Evolutionary conservation across 202 grass and related monocot genomes (phyloP).

Genomic region (Sporobolus alterniflorus): DNA sequence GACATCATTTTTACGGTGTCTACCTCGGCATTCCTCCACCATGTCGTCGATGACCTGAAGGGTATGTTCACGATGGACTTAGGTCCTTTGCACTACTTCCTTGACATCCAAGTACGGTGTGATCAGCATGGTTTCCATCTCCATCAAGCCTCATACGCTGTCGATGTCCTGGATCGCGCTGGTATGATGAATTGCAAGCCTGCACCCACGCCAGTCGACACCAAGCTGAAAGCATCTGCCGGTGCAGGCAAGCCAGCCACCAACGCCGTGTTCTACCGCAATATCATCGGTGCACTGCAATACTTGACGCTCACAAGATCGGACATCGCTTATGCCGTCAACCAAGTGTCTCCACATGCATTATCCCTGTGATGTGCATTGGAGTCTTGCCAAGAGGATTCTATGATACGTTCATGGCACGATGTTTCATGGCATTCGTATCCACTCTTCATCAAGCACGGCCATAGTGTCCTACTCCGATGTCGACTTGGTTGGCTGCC

Average conservation of each 20-base stretch:
- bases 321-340: not conserved
- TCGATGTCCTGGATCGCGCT: not conserved
- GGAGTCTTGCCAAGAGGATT: not conserved
- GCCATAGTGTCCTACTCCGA: too few species aligned
- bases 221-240: not conserved
- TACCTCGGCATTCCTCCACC: not conserved
- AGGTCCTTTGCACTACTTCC: not conserved
- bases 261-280: not conserved
- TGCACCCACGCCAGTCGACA: not conserved
- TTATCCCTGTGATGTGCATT: not conserved
- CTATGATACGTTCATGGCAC: not conserved
- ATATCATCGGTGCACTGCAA: not conserved
- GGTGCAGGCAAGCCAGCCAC: not conserved
- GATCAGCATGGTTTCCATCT: not conserved
- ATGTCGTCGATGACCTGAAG: too few species aligned
- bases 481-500: too few species aligned
- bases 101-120: not conserved
- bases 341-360: not conserved
- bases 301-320: not conserved
- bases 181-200: not conserved
- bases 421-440: too few species aligned
- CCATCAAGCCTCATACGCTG: not conserved
- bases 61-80: not conserved
- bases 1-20: not conserved
- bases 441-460: too few species aligned